A percentile compares a stretch with the other conserved stretches of the same genome.
Conservation (phyloP, 1,284 basidiomycete species). For the Moesziomyces antarcticus region DNA sequence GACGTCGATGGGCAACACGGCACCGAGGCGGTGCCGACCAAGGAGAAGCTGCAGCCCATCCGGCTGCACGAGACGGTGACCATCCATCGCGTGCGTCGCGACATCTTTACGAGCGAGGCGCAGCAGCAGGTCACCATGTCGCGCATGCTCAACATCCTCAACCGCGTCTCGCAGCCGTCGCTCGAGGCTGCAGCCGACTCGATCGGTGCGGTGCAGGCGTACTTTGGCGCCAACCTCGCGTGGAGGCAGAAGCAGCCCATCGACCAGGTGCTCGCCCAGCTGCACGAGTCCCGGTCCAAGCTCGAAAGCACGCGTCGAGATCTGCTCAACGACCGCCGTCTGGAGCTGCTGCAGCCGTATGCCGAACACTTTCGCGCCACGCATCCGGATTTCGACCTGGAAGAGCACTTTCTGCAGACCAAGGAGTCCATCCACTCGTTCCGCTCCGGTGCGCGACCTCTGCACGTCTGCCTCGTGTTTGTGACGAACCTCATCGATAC, state of each 20-base stretch:
- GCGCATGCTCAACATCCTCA: constrained; percentile 72
- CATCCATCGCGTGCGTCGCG: constrained; percentile 67
- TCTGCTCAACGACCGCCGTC: constrained; percentile 69
- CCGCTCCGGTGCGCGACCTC: constrained; percentile 67
- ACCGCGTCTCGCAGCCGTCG: constrained; percentile 66
- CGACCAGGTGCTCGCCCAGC: constrained; percentile 40
- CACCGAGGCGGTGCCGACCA: constrained; percentile 60
- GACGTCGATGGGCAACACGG: constrained; percentile 52
- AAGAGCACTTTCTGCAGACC: constrained; percentile 38
- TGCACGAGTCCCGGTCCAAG: constrained; percentile 68
- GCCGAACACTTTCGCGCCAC: constrained; percentile 40
- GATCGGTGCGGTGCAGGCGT: constrained; percentile 67
- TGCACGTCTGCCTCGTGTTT: constrained; percentile 72
- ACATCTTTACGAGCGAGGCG: constrained; percentile 68
- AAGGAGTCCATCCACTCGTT: constrained; percentile 26
- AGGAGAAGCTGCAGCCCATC: constrained; percentile 60
- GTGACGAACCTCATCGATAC: constrained; percentile 70
- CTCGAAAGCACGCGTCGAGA: constrained; percentile 18
- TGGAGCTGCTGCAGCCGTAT: constrained; percentile 71
- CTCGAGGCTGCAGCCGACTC: constrained; percentile 67
- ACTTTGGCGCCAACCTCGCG: constrained; percentile 61
- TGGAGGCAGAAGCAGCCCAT: constrained; percentile 48
- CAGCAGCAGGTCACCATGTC: constrained; percentile 69
- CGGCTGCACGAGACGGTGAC: constrained; percentile 62
- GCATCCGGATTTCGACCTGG: constrained; percentile 37